These are phyloP conservation scores for Hydnomerulius pinastri DNA, from an alignment of 768 basidiomycete genomes.

Conservation along the genomic window DNA sequence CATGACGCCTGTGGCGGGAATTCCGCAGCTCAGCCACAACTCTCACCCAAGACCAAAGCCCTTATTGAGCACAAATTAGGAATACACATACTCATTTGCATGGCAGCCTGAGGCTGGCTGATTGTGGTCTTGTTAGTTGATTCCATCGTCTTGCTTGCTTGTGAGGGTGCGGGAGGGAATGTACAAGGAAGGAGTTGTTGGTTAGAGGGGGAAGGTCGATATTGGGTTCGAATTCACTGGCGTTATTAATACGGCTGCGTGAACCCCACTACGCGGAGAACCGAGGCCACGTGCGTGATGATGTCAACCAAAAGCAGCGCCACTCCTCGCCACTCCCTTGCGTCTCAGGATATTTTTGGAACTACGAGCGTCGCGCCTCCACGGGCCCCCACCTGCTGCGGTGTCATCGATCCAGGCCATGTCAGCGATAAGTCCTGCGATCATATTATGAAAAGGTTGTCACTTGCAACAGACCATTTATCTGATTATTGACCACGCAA, in stretches of 20 bases:
- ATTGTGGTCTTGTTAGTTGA: constrained; percentile 37
- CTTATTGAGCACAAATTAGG: too few relatives aligned
- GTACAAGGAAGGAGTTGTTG: background rate
- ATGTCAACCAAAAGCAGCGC: constrained; percentile 6
- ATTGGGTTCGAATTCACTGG: too few relatives aligned
- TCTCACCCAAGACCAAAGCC: background rate
- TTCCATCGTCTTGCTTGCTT: constrained; percentile 31
- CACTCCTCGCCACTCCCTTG: too few relatives aligned
- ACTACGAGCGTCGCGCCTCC: too few relatives aligned
- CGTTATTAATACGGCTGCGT: too few relatives aligned
- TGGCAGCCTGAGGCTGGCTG: constrained; percentile 59
- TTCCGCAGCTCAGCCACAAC: background rate
- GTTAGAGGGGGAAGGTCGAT: background rate
- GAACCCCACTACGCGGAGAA: too few relatives aligned
- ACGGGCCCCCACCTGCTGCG: background rate
- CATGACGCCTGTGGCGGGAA: constrained; percentile 42
- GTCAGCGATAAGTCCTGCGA: too few relatives aligned
- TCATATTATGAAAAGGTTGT: too few relatives aligned
- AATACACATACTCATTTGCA: constrained; percentile 59
- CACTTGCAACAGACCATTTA: too few relatives aligned
- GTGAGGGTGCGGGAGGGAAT: constrained; percentile 18
- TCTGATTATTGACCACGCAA: too few relatives aligned
- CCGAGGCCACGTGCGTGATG: constrained; percentile 6
- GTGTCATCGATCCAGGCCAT: background rate
- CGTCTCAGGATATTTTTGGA: background rate